Evolutionary conservation across 208 protist genomes (phyloP).

Genomic region (Porcisia deanei): DNA sequence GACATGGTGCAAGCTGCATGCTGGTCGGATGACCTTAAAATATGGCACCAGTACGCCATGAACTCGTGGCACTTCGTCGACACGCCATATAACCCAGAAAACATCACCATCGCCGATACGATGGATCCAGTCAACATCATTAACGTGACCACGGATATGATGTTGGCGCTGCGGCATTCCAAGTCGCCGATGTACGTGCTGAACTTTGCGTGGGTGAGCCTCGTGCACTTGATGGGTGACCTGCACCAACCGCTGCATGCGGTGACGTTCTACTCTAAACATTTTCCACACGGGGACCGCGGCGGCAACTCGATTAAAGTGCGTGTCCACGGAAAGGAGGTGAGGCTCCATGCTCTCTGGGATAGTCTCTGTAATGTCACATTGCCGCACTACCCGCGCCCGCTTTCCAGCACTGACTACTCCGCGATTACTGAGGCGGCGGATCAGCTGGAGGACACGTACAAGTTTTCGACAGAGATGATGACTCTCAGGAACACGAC

Average conservation of each 20-base stretch:
- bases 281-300: constrained; percentile 61
- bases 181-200: constrained; percentile 49
- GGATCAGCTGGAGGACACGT: constrained; percentile 59
- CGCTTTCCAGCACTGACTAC: constrained; percentile 44
- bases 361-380: constrained; percentile 67
- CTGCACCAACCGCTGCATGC: constrained; percentile 88
- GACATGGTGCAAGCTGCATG: constrained; percentile 75
- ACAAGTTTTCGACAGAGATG: constrained; percentile 42
- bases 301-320: constrained; percentile 76
- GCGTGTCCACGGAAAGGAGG: constrained; percentile 13
- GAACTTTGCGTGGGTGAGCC: constrained; percentile 71
- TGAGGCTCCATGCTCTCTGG: constrained; percentile 83
- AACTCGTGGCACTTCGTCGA: constrained; percentile 78
- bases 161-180: neutral
- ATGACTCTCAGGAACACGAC: constrained; percentile 20
- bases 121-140: constrained; percentile 24
- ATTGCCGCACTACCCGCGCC: constrained; percentile 33
- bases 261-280: constrained; percentile 36
- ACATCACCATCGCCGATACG: constrained; percentile 33
- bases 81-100: constrained; percentile 59
- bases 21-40: constrained; percentile 85
- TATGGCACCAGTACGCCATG: constrained; percentile 64
- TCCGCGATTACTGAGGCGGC: constrained; percentile 39
- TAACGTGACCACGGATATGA: constrained; percentile 23
- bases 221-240: constrained; percentile 86